A percentile compares a stretch with the other conserved stretches of the same genome.
Conservation (phyloP, 2,329 filamentous ascomycete genomes). For the Stagonosporopsis chrysanthemi region DNA sequence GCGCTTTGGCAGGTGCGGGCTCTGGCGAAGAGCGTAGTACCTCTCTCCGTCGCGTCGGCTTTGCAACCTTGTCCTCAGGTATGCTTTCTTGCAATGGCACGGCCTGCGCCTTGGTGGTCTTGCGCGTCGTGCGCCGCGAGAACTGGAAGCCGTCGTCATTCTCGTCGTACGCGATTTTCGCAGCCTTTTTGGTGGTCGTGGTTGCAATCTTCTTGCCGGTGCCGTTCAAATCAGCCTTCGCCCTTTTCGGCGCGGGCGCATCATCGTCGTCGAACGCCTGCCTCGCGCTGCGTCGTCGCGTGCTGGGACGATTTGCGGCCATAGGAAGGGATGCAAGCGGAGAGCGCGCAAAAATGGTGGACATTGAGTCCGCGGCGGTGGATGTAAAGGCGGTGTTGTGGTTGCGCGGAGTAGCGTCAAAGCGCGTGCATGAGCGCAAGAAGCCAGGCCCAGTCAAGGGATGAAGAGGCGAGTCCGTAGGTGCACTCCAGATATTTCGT, state of each 20-base stretch:
- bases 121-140: slow-evolving; percentile 49
- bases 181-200: slow-evolving; percentile 46
- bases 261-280: slow-evolving; percentile 55
- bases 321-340: slow-evolving; percentile 58
- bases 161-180: slow-evolving; percentile 56
- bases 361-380: slow-evolving; percentile 47
- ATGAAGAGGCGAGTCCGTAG: slow-evolving; percentile 8
- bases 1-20: slow-evolving; percentile 15
- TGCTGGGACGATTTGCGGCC: slow-evolving; percentile 54
- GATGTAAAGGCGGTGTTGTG: slow-evolving; percentile 26
- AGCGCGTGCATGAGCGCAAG: slow-evolving; percentile 49
- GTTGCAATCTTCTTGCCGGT: slow-evolving; percentile 47
- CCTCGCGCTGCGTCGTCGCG: slow-evolving; percentile 57
- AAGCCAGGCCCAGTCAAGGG: slow-evolving; percentile 19
- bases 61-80: slow-evolving; percentile 38
- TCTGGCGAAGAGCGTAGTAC: slow-evolving; percentile 15
- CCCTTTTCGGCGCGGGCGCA: slow-evolving; percentile 54
- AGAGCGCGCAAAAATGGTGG: slow-evolving; percentile 45
- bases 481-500: slow-evolving; percentile 19
- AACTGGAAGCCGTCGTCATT: slow-evolving; percentile 59
- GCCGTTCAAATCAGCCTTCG: slow-evolving; percentile 50
- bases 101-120: slow-evolving; percentile 48
- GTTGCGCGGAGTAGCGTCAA: slow-evolving; percentile 30
- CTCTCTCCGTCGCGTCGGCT: slow-evolving; percentile 27
- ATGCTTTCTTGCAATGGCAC: slow-evolving; percentile 37